Evolutionary conservation across 495 filamentous ascomycete species (phyloP).

Genomic region (Beverwykella pulmonaria): DNA sequence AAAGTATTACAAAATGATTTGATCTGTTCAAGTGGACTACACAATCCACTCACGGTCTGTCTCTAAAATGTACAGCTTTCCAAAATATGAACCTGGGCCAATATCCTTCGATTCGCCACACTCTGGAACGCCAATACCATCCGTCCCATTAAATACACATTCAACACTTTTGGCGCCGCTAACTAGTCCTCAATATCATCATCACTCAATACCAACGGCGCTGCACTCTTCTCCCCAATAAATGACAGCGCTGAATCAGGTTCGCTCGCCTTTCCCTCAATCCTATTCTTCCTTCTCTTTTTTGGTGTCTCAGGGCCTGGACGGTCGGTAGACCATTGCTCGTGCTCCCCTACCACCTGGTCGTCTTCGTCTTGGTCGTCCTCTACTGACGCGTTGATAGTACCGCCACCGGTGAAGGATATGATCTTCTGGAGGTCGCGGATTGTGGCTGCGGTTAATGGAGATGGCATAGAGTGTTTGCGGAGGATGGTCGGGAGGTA

Average conservation of each 20-base stretch:
- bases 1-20: not conserved
- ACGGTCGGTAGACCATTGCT: constrained; percentile 61
- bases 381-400: constrained; percentile 20
- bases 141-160: not conserved
- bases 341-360: constrained; percentile 33
- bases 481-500: constrained; percentile 70
- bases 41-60: not conserved
- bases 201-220: constrained; percentile 78
- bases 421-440: constrained; percentile 71
- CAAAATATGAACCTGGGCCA: not conserved
- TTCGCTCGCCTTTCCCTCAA: constrained; percentile 10
- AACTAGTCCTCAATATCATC: constrained; percentile 94
- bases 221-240: constrained; percentile 51
- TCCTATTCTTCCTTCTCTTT: constrained; percentile 21
- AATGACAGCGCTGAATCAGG: constrained; percentile 7
- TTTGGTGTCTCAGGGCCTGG: constrained; percentile 18
- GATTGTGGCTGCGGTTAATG: constrained; percentile 34
- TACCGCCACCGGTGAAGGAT: constrained; percentile 59
- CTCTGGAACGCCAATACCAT: not conserved
- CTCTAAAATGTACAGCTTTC: not conserved
- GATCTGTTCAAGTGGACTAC: not conserved
- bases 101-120: not conserved
- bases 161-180: not conserved
- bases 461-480: constrained; percentile 36
- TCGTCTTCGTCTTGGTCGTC: constrained; percentile 50